Percentiles rank a stretch among this genome's conserved stretches.
These are phyloP conservation scores for Malassezia obtusa DNA, from an alignment of 1,284 basidiomycete genomes.

Conservation along the genomic window DNA sequence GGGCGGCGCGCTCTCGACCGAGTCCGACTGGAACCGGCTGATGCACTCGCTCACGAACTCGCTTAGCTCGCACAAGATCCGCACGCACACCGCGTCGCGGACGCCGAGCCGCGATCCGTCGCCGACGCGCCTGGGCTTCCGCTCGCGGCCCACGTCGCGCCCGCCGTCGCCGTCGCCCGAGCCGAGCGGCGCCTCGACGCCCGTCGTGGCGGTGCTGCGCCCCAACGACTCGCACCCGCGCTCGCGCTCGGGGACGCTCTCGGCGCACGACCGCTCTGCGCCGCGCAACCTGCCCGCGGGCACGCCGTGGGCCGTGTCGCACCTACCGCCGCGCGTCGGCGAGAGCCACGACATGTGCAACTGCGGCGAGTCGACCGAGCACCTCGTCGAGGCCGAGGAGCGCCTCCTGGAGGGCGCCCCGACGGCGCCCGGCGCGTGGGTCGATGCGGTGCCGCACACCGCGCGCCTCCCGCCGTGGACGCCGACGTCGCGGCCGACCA, in stretches of 20 bases:
- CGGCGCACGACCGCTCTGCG: constrained; percentile 15
- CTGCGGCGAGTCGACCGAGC: constrained; percentile 37
- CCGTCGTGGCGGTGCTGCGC: constrained; percentile 5
- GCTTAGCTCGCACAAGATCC: constrained; percentile 9
- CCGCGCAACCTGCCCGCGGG: constrained; percentile 35
- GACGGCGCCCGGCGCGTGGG: constrained; percentile 39
- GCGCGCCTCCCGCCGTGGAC: constrained; percentile 38
- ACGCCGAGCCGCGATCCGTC: constrained; percentile 27
- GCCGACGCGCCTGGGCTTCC: constrained; percentile 30
- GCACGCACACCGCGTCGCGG: constrained; percentile 17
- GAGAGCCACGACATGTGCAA: constrained; percentile 39
- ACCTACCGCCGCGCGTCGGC: constrained; percentile 36
- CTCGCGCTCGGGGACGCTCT: background rate
- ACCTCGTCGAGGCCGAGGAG: constrained; percentile 38
- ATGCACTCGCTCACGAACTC: constrained; percentile 27
- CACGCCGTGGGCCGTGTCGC: constrained; percentile 37
- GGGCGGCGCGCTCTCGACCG: background rate
- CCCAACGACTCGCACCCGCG: constrained; percentile 7
- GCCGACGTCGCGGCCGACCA: constrained; percentile 30
- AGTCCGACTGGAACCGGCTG: constrained; percentile 17
- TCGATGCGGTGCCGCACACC: constrained; percentile 23
- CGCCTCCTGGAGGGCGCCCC: constrained; percentile 38
- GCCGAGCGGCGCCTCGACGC: background rate
- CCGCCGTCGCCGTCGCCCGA: background rate
- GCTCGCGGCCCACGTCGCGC: background rate